Evolutionary conservation across 2,329 filamentous ascomycete species (phyloP).

Genomic region (Tolypocladium tropicale): DNA sequence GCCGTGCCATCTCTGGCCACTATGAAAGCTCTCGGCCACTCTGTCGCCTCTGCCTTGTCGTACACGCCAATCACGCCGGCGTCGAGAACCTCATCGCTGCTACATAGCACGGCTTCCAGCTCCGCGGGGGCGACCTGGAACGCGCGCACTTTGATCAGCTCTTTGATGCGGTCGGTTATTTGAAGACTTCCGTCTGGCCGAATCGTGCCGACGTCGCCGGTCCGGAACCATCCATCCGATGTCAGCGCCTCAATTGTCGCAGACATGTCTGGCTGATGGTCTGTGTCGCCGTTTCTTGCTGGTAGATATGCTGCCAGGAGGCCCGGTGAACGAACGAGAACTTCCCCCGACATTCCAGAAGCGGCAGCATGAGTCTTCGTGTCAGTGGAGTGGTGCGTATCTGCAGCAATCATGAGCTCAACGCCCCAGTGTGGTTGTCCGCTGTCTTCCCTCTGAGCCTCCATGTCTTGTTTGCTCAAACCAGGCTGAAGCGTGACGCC

Average conservation of each 20-base stretch:
- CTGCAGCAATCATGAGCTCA: not conserved
- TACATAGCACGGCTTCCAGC: not conserved
- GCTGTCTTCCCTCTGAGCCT: not conserved
- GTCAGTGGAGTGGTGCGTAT: not conserved
- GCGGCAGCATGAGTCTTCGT: not conserved
- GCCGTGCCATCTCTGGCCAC: not conserved
- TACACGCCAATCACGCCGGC: not conserved
- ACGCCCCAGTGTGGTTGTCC: not conserved
- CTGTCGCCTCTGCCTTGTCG: not conserved
- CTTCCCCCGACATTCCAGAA: not conserved
- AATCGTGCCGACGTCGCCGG: not conserved
- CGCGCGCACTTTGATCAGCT: not conserved
- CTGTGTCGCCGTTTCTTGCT: not conserved
- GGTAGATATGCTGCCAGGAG: not conserved
- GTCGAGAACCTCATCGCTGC: not conserved
- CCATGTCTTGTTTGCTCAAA: not conserved
- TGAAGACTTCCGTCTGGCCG: not conserved
- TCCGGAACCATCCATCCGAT: not conserved
- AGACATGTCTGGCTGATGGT: not conserved
- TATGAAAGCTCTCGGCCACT: not conserved
- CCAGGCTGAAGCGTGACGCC: not conserved
- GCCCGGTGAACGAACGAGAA: not conserved
- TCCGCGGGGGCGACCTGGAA: not conserved
- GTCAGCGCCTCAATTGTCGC: not conserved
- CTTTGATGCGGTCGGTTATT: not conserved